These are phyloP conservation scores for Erysiphe pulchra DNA, from an alignment of 2,329 filamentous ascomycete genomes.

Conservation along the genomic window DNA sequence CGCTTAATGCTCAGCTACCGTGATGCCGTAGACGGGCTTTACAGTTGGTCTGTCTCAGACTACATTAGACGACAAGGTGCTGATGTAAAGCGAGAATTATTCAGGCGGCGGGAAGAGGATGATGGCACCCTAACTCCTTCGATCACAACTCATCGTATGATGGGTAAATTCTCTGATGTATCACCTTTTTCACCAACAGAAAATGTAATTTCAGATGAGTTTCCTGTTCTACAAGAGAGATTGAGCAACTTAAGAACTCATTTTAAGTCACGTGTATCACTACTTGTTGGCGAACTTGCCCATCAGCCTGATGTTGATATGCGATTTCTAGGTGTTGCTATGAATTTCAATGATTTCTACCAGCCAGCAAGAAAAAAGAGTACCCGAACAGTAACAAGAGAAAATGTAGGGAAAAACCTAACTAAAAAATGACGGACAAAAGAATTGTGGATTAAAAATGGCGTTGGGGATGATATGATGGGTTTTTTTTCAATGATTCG, in stretches of 20 bases:
- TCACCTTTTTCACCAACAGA: conserved; percentile 9
- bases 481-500: no score
- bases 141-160: conserved; percentile 10
- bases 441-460: no score
- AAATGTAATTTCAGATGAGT: conserved; percentile 25
- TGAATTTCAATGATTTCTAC: conserved; percentile 99
- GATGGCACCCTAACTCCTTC: conserved; percentile 9
- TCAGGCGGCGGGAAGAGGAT: conserved; percentile 13
- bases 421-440: neutral
- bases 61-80: conserved; percentile 79
- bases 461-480: no score
- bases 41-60: conserved; percentile 83
- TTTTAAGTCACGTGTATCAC: conserved; percentile 53
- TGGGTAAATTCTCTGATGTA: conserved; percentile 9
- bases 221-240: conserved; percentile 50
- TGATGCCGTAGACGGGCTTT: conserved; percentile 78
- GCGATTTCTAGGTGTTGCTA: conserved; percentile 82
- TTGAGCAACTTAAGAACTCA: conserved; percentile 46
- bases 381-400: conserved; percentile 3
- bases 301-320: conserved; percentile 90
- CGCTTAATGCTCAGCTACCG: conserved; percentile 87
- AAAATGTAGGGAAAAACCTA: conserved; percentile 1
- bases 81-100: conserved; percentile 41
- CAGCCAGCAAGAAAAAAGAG: conserved; percentile 38
- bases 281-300: conserved; percentile 67